Percentiles rank a stretch among this genome's conserved stretches.
Evolutionary conservation across 768 basidiomycete genomes (phyloP).

Genomic region (Termitomyces bulborhizus): DNA sequence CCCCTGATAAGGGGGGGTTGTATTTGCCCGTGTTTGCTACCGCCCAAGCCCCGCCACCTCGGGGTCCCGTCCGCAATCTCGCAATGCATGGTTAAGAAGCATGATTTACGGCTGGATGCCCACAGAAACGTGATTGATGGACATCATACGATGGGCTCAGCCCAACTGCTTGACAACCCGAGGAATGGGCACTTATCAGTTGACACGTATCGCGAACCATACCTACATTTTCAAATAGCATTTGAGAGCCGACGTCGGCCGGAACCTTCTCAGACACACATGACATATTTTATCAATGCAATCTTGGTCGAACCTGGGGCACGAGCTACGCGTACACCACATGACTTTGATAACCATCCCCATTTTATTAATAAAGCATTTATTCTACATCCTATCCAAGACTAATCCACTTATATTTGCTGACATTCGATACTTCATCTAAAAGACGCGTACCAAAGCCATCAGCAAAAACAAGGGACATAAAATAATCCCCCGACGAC

Average conservation of each 20-base stretch:
- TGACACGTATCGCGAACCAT: neutral
- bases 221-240: neutral
- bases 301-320: neutral
- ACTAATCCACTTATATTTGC: conserved; percentile 9
- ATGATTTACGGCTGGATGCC: neutral
- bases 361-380: no score
- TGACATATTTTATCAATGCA: neutral
- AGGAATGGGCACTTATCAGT: neutral
- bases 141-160: neutral
- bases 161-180: neutral
- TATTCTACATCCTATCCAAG: no score
- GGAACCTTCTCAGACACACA: neutral
- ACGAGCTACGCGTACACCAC: neutral
- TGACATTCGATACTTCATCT: conserved; percentile 5
- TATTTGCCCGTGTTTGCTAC: conserved; percentile 28
- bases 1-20: conserved; percentile 19
- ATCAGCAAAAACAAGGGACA: conserved; percentile 14
- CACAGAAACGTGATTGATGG: neutral
- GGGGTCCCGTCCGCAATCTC: neutral
- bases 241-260: neutral
- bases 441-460: conserved; percentile 3
- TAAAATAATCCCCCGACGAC: conserved; percentile 50
- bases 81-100: neutral
- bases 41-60: conserved; percentile 12
- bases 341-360: neutral